Conservation (phyloP, 345 rosid genomes). For the Rhodomyrtus tomentosa region DNA sequence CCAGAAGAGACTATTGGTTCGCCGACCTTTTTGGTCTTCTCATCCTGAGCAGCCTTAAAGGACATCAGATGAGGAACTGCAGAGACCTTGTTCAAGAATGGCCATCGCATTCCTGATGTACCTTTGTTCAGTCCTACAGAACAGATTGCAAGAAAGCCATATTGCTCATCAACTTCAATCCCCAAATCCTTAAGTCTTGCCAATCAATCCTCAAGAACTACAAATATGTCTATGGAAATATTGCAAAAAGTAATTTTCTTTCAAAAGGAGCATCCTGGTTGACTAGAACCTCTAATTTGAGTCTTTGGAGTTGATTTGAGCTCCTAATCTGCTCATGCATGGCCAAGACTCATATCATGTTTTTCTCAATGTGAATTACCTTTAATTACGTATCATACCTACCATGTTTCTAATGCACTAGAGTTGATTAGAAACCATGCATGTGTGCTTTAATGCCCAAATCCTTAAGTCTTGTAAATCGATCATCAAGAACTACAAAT, state of each 20-base stretch:
- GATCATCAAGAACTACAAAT: not conserved
- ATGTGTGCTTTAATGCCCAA: not conserved
- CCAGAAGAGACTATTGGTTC: conserved; percentile 9
- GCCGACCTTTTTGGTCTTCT: conserved; percentile 18
- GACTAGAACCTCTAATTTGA: not conserved
- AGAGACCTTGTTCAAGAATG: conserved; percentile 30
- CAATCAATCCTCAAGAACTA: not conserved
- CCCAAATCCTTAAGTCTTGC: not conserved
- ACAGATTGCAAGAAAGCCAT: not conserved
- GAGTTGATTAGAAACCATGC: not conserved
- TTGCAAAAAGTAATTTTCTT: not conserved
- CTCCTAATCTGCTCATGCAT: not conserved
- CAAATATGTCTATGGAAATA: not conserved
- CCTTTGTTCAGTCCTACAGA: not conserved
- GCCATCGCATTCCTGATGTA: conserved; percentile 19
- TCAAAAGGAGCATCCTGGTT: not conserved
- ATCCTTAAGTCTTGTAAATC: not conserved
- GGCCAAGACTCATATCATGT: not conserved
- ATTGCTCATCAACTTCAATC: not conserved
- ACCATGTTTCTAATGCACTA: not conserved
- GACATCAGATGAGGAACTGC: conserved; percentile 26
- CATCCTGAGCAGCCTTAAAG: conserved; percentile 31
- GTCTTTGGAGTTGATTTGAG: not conserved
- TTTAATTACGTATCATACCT: not conserved
- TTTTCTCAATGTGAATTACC: not conserved